These are phyloP conservation scores for Saprolegnia diclina DNA, from an alignment of 352 stramenopile genomes.

Conservation along the genomic window DNA sequence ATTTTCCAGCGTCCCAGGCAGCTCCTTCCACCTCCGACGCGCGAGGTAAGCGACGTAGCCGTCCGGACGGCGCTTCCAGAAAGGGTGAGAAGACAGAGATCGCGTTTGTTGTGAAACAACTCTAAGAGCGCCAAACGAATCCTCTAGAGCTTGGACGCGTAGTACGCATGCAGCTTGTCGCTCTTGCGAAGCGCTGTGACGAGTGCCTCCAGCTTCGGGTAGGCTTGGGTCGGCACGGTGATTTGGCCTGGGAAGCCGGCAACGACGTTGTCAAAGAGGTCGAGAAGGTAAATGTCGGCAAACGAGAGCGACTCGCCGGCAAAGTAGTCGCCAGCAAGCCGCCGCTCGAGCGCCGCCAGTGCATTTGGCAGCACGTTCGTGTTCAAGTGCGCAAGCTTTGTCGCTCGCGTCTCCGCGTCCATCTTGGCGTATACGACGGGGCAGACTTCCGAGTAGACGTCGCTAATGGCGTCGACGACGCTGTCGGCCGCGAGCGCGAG, in stretches of 20 bases:
- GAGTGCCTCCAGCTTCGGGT: slow-evolving; percentile 43
- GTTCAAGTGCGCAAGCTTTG: slow-evolving; percentile 29
- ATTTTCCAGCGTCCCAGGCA: no score
- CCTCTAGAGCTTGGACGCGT: no score
- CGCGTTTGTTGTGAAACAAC: no score
- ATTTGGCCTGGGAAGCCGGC: slow-evolving; percentile 27
- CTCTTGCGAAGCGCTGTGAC: slow-evolving; percentile 11
- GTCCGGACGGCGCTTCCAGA: no score
- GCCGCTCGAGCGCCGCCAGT: slow-evolving; percentile 39
- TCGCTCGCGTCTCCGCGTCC: slow-evolving; percentile 38
- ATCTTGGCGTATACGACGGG: slow-evolving; percentile 31
- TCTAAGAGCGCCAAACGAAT: no score
- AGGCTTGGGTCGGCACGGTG: slow-evolving; percentile 31
- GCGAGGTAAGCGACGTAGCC: no score
- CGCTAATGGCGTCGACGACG: slow-evolving; percentile 33
- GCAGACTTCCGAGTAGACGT: no score
- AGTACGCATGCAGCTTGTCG: not conserved
- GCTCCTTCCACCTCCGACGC: no score
- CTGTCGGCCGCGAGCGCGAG: slow-evolving; percentile 45
- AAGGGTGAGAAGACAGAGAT: no score
- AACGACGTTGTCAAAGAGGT: slow-evolving; percentile 37
- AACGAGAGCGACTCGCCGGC: slow-evolving; percentile 39
- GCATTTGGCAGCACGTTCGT: slow-evolving; percentile 34
- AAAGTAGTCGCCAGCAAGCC: slow-evolving; percentile 45
- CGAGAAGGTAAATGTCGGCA: slow-evolving; percentile 43